phyloP scores from a whole-genome alignment of 169 alveolate genomes.

The Eimeria acervulina region DNA sequence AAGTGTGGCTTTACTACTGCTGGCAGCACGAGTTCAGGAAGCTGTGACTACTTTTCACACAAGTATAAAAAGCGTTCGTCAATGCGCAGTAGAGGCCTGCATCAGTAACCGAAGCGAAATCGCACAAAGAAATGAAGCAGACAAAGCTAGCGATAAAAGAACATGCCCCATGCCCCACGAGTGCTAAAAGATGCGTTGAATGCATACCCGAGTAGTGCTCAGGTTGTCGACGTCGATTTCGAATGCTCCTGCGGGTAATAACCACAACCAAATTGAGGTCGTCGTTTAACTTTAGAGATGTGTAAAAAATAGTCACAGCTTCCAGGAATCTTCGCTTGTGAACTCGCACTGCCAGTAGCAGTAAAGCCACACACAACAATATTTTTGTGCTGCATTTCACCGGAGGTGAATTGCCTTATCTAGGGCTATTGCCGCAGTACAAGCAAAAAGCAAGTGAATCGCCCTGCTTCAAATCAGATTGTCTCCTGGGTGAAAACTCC shows the following conservation, averaged over 20 bases:
- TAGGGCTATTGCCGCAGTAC: neutral
- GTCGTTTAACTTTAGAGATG: neutral
- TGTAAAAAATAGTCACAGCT: neutral
- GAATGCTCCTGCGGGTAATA: conserved; percentile 59
- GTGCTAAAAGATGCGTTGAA: neutral
- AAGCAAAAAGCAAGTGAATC: neutral
- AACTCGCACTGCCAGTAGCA: too few species aligned
- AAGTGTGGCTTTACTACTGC: too few species aligned
- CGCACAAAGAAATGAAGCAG: too few species aligned
- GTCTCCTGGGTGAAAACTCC: neutral
- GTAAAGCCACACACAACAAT: neutral
- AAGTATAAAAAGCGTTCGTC: too few species aligned
- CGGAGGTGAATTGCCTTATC: neutral
- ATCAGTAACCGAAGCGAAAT: too few species aligned
- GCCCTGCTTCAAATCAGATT: neutral
- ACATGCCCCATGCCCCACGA: too few species aligned
- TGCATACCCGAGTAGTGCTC: conserved; percentile 72
- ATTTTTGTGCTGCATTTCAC: neutral
- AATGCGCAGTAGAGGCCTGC: too few species aligned
- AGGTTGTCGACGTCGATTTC: conserved; percentile 81
- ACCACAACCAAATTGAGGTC: neutral
- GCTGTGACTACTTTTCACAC: neutral
- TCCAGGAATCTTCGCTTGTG: neutral
- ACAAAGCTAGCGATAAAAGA: too few species aligned
- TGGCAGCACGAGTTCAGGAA: neutral